Evolutionary conservation across 148 eudicot genomes (phyloP).

Genomic region (Simmondsia chinensis): DNA sequence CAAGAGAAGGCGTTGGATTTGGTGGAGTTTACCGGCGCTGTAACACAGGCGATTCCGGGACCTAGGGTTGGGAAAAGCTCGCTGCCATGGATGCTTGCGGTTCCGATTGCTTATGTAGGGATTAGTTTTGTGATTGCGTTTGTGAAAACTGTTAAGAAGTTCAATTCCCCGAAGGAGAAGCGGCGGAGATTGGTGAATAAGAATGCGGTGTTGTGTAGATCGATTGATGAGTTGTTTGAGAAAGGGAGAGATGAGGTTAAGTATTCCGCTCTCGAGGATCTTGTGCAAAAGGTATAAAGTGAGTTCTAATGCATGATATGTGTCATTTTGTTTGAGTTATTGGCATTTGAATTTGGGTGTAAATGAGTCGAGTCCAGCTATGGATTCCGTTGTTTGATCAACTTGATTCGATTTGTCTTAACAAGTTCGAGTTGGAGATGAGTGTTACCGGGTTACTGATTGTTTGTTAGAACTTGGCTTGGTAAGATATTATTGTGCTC

Average conservation of each 20-base stretch:
- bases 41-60: conserved; percentile 80
- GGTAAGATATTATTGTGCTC: too few relatives aligned
- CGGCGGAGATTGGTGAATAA: conserved; percentile 72
- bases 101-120: conserved; percentile 64
- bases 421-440: too few relatives aligned
- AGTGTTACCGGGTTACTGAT: not conserved
- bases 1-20: conserved; percentile 84
- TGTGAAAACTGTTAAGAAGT: conserved; percentile 49
- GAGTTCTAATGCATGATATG: too few relatives aligned
- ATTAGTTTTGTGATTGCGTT: conserved; percentile 50
- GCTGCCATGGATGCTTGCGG: conserved; percentile 74
- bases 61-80: conserved; percentile 63
- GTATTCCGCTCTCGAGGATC: conserved; percentile 36
- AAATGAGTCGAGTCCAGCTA: too few relatives aligned
- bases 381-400: too few relatives aligned
- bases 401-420: too few relatives aligned
- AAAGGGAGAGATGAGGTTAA: conserved; percentile 45
- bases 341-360: too few relatives aligned
- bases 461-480: too few relatives aligned
- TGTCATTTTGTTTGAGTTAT: too few relatives aligned
- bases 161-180: conserved; percentile 52
- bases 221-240: conserved; percentile 65
- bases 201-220: conserved; percentile 64
- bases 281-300: conserved; percentile 75
- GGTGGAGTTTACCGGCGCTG: conserved; percentile 80